Percentiles rank a stretch among this genome's conserved stretches.
Conservation (phyloP, 495 filamentous ascomycete genomes). For the Hypomontagnella submonticulosa region DNA sequence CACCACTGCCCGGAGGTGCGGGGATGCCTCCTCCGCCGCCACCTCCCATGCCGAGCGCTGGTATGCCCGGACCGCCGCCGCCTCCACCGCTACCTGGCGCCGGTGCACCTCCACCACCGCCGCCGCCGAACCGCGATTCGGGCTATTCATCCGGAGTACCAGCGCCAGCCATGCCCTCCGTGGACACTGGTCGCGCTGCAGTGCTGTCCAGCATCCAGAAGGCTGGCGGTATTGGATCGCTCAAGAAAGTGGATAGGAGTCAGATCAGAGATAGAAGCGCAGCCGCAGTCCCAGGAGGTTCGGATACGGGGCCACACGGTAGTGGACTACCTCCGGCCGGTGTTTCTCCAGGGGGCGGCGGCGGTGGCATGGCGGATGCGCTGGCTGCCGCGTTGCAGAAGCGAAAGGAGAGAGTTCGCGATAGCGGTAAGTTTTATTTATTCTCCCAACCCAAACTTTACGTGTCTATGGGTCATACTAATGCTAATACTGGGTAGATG, state of each 20-base stretch:
- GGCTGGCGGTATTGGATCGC: conserved; percentile 73
- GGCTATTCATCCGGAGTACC: conserved; percentile 68
- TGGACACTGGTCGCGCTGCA: conserved; percentile 65
- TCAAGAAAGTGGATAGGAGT: conserved; percentile 82
- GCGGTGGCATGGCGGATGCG: conserved; percentile 79
- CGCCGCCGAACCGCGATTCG: conserved; percentile 72
- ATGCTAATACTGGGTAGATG: conserved; percentile 65
- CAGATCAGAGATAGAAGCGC: conserved; percentile 85
- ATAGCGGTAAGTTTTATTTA: conserved; percentile 78
- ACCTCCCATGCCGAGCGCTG: conserved; percentile 39
- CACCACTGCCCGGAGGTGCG: conserved; percentile 47
- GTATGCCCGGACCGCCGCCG: conserved; percentile 65
- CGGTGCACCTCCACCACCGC: conserved; percentile 76
- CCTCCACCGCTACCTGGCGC: conserved; percentile 62
- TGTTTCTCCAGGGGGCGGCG: conserved; percentile 59
- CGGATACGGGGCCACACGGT: conserved; percentile 65
- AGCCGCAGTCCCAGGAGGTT: conserved; percentile 70
- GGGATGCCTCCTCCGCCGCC: conserved; percentile 50
- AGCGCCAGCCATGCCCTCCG: conserved; percentile 64
- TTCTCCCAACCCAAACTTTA: conserved; percentile 6
- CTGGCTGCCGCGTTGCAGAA: conserved; percentile 79
- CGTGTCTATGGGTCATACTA: conserved; percentile 8
- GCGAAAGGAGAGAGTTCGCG: conserved; percentile 88
- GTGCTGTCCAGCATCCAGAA: conserved; percentile 85
- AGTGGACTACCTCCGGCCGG: conserved; percentile 63